Base-by-base conservation (phyloP, 495 filamentous ascomycete genomes). In the Cetradonia linearis region DNA sequence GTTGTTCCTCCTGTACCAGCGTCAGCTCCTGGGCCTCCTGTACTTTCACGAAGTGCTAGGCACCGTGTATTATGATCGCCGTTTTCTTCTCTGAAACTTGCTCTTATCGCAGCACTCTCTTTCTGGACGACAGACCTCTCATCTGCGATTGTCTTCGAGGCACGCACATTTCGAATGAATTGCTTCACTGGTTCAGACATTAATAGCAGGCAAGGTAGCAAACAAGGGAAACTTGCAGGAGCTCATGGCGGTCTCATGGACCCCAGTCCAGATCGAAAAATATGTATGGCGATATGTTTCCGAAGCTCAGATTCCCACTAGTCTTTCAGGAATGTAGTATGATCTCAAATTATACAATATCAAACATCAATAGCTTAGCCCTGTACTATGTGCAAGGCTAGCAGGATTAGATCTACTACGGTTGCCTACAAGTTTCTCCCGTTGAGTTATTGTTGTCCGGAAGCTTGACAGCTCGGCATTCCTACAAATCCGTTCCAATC, bases 111-210 rank as follows among this genome's bases (percentile, higher is more conserved):
- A 56, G 93, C 94, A 74, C 93, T 97, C 76, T 98, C 93, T 72
- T 98, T 98, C 68, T 97, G 93, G 61, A 98, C 93, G 30, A 97
- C 93, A 28, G 91, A 90, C 67, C 93, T 84, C 78, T 98, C 93
- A 73, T 98, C 93, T 69, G 94, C 94, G 69, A 98, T 93, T 34
- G 93, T 98, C 80, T 98, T 98, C 56, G 93, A 88, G 48, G 92
- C 91, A 69, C 93, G 89, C 65, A 98, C 93, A 77, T 95, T 96
- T 70, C 93, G 90, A 74, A 98, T 98, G 77, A 98, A 98, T 78
- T 96, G 92, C 77, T 98, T 98, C 72, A 98, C 92, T 96, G 67
- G 37, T 66, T 50, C 14, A 13, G 27, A 13, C 31, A 61, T 74
- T 25, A 65, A 59, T 42, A 14, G n/a, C 9, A 36, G 27, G n/a